Base-by-base conservation (phyloP, 306 rosid genomes). In the Cucumis hystrix region DNA sequence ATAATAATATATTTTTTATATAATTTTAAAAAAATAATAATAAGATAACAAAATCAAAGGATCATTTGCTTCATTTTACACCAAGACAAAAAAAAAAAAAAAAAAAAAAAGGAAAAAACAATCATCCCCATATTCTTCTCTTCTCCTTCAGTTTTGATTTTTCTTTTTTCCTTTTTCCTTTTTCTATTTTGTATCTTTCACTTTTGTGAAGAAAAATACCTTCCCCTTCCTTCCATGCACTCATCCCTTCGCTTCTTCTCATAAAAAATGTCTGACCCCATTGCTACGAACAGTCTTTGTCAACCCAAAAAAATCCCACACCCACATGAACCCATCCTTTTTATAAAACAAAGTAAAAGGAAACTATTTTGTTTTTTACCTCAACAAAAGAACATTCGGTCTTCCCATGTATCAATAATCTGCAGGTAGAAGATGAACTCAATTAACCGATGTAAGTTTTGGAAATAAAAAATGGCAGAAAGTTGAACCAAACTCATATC, bases 311-410 rank as follows among this genome's bases (percentile, higher is more conserved):
- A 72, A 52, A 72, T 71, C 41, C 60, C 15, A 70, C 9, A 12
- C 75, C 75, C 73, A n/a, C 73, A 40, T n/a, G 25, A 41, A 41
- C 60, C 68, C 72, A 49, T 75, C 41, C 69, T 80, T 51, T 77
- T 60, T 72, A 15, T 54, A 72, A 51, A 16, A 68, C 21, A 72
- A 30, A 72, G 62, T 11, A 49, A 51, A 72, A 51, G 47, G 15
- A 47, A 13, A 70, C 43, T 16, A 47, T 71, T 28, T 49, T 47
- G 4, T 15, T 30, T 71, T 40, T 12, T 58, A 69, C 75, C 40
- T 69, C 57, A 43, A 47, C 6, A 52, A 20, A 21, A 13, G 8
- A 67, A 39, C 28, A 49, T 72, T 16, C 21, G 49, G 23, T 71
- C 69, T 13, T 47, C 39, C 77, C 13, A 28, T 49, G 43, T 30